phyloP scores from a whole-genome alignment of 1,284 basidiomycete species.

The Cryptococcus wingfieldii region DNA sequence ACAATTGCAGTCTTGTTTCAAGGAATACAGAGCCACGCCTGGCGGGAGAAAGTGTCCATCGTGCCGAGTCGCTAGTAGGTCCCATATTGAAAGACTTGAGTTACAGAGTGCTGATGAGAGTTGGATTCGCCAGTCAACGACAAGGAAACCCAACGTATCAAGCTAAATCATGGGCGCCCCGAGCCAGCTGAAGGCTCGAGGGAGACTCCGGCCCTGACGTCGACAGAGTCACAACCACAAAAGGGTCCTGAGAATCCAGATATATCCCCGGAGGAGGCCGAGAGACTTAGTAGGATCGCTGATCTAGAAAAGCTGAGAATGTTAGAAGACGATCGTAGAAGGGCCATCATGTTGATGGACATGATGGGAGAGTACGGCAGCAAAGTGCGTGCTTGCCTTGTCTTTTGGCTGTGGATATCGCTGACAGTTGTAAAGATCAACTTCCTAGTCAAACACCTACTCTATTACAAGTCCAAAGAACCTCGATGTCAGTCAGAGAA shows the following conservation, averaged over 20 bases:
- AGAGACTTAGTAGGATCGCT: constrained; percentile 13
- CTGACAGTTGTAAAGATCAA: constrained; percentile 29
- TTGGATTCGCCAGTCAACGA: constrained; percentile 49
- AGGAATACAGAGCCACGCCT: constrained; percentile 25
- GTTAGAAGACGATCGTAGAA: constrained; percentile 20
- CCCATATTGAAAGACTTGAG: neutral
- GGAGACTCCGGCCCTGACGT: neutral
- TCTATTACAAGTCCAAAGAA: constrained; percentile 23
- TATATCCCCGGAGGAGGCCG: constrained; percentile 5
- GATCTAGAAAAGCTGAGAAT: constrained; percentile 29
- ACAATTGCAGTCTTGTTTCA: constrained; percentile 34
- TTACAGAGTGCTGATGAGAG: neutral
- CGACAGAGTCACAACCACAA: constrained; percentile 1
- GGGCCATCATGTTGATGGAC: constrained; percentile 29
- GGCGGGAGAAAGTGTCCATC: constrained; percentile 34
- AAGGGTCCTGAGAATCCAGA: constrained; percentile 1
- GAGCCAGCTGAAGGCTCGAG: neutral
- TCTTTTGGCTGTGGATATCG: neutral
- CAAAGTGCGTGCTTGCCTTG: constrained; percentile 29
- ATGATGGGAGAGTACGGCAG: constrained; percentile 46
- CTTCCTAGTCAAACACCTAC: constrained; percentile 44
- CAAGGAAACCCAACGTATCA: constrained; percentile 86
- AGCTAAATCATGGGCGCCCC: constrained; percentile 53
- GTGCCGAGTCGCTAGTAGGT: constrained; percentile 34
- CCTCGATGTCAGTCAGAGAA: constrained; percentile 12